Conservation (phyloP, 768 basidiomycete genomes). For the Termitomyces sp. region DNA sequence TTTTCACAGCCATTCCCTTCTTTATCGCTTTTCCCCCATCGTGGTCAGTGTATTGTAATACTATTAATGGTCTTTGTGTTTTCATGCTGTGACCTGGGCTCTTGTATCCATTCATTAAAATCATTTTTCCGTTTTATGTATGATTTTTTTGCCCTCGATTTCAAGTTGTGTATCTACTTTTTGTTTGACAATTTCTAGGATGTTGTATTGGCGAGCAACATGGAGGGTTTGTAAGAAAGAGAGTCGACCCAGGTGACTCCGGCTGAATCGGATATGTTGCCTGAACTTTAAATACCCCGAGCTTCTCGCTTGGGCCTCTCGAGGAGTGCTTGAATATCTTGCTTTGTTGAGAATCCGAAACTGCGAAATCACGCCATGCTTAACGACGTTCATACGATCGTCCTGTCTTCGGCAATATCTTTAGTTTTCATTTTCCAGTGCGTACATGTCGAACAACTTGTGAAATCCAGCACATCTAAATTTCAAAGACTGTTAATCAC, state of each 20-base stretch:
- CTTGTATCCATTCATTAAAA: not conserved
- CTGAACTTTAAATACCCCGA: not conserved
- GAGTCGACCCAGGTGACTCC: not conserved
- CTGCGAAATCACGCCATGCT: not conserved
- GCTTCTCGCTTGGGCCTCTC: not conserved
- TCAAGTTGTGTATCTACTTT: not conserved
- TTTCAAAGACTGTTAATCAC: slow-evolving; percentile 24
- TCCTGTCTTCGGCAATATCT: slow-evolving; percentile 4
- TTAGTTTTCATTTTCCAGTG: slow-evolving; percentile 10
- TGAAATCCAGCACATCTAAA: not conserved
- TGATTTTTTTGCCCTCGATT: not conserved
- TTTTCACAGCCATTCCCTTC: not conserved
- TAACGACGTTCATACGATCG: slow-evolving; percentile 1
- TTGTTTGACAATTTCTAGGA: not conserved
- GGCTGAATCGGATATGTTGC: not conserved
- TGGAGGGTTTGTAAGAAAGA: no score
- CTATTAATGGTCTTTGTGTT: slow-evolving; percentile 1
- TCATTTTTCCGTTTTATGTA: not conserved
- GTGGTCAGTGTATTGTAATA: slow-evolving; percentile 7
- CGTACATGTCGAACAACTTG: not conserved
- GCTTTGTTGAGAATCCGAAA: not conserved
- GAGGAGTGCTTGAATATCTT: not conserved
- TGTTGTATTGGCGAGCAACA: not conserved
- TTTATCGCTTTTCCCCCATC: slow-evolving; percentile 1
- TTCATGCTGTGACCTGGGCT: not conserved